A percentile compares a stretch with the other conserved stretches of the same genome.
Evolutionary conservation across 495 filamentous ascomycete genomes (phyloP).

Genomic region (Penicillium arizonense): DNA sequence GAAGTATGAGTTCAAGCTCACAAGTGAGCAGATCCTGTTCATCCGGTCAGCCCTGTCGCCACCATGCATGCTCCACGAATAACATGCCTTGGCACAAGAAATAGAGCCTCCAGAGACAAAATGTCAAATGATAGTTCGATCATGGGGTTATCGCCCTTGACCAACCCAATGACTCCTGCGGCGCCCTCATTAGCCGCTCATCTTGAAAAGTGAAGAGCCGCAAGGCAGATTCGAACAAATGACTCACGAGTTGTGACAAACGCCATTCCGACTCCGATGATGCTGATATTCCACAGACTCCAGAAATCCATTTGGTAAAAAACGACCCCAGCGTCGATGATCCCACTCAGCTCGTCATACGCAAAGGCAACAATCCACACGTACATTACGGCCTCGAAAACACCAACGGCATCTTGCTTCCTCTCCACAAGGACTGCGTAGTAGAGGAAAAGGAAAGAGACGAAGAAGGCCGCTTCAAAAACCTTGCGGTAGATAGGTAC

Average conservation of each 20-base stretch:
- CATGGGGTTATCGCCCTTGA: slow-evolving; percentile 55
- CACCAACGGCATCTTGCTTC: slow-evolving; percentile 46
- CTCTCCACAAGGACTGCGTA: slow-evolving; percentile 76
- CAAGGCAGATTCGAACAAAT: slow-evolving; percentile 17
- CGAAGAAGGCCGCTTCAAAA: slow-evolving; percentile 87
- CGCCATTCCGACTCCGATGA: slow-evolving; percentile 75
- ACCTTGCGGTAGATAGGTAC: slow-evolving; percentile 91
- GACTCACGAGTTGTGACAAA: slow-evolving; percentile 71
- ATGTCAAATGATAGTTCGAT: slow-evolving; percentile 84
- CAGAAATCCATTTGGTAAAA: slow-evolving; percentile 90
- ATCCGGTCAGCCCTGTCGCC: slow-evolving; percentile 15
- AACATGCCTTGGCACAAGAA: slow-evolving; percentile 74
- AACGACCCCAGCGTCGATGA: slow-evolving; percentile 74
- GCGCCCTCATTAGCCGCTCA: slow-evolving; percentile 7
- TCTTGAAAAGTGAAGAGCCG: neutral
- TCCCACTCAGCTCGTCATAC: slow-evolving; percentile 82
- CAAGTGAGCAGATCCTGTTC: slow-evolving; percentile 74
- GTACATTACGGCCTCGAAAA: slow-evolving; percentile 53
- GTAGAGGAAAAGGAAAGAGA: slow-evolving; percentile 76
- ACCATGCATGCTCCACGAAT: neutral
- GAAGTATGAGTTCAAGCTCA: slow-evolving; percentile 90
- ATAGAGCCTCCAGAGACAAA: slow-evolving; percentile 81
- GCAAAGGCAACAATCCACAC: slow-evolving; percentile 81
- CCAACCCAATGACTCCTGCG: slow-evolving; percentile 71
- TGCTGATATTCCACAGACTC: slow-evolving; percentile 84